Conservation (phyloP, 148 eudicot species). For the Dianthus caryophyllus region DNA sequence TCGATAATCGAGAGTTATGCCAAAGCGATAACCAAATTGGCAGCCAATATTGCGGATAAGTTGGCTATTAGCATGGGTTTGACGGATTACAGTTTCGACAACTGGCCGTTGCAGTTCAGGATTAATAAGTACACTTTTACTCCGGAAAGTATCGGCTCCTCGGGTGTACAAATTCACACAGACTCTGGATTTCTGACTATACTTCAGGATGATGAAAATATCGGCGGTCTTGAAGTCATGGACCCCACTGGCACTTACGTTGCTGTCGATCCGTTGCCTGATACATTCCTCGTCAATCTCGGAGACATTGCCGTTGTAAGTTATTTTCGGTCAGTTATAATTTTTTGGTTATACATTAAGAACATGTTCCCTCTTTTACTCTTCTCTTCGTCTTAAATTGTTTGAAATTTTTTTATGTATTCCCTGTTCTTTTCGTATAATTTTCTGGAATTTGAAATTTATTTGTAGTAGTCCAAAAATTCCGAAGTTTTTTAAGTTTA, state of each 20-base stretch:
- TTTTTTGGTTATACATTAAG: no score
- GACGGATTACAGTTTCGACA: conserved; percentile 33
- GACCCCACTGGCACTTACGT: conserved; percentile 39
- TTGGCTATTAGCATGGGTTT: conserved; percentile 46
- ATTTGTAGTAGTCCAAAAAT: no score
- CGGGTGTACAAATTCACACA: conserved; percentile 68
- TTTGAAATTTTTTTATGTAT: no score
- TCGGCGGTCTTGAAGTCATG: conserved; percentile 79
- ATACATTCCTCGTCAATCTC: conserved; percentile 57
- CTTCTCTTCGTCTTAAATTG: no score
- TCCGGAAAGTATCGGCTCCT: conserved; percentile 42
- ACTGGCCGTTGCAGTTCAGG: conserved; percentile 64
- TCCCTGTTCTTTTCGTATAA: no score
- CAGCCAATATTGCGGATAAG: conserved; percentile 37
- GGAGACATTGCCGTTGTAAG: conserved; percentile 65
- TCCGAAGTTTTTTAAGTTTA: no score
- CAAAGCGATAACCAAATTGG: conserved; percentile 42
- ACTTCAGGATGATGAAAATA: conserved; percentile 68
- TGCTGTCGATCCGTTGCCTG: conserved; percentile 55
- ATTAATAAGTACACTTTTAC: conserved; percentile 68
- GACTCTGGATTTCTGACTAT: conserved; percentile 70
- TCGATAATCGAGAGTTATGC: conserved; percentile 47
- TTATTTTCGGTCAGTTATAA: no score
- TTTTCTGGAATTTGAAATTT: no score
- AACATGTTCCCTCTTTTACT: no score